A percentile compares a stretch with the other conserved stretches of the same genome.
Conservation (phyloP, 2,329 filamentous ascomycete species). For the Orbilia brochopaga region DNA sequence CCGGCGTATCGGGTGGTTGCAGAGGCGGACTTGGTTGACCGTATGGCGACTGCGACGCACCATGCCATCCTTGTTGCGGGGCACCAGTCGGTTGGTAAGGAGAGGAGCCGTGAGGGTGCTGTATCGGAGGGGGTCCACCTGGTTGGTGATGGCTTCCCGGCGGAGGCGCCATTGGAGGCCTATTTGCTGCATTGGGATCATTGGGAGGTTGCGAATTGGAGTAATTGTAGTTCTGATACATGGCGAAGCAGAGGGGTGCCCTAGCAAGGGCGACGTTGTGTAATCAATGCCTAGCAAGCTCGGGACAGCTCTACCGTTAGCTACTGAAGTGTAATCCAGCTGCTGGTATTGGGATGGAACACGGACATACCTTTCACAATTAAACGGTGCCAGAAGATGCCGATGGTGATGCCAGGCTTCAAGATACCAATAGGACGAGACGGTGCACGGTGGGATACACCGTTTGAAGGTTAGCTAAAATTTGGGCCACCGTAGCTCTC, state of each 20-base stretch:
- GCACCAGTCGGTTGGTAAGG: constrained; percentile 50
- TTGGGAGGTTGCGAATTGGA: constrained; percentile 40
- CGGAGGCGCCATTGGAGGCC: constrained; percentile 58
- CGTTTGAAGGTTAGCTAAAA: constrained; percentile 45
- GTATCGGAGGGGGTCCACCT: constrained; percentile 45
- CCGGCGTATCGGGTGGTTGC: constrained; percentile 54
- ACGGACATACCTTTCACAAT: constrained; percentile 11
- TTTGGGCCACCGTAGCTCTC: constrained; percentile 51
- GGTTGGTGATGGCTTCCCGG: constrained; percentile 57
- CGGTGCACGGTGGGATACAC: constrained; percentile 12
- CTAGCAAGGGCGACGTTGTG: constrained; percentile 38
- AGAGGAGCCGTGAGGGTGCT: constrained; percentile 31
- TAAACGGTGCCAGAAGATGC: constrained; percentile 20
- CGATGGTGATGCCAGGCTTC: constrained; percentile 27
- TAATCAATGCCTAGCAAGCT: constrained; percentile 23
- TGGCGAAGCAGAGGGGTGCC: constrained; percentile 30
- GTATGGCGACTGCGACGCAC: constrained; percentile 24
- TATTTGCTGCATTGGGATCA: constrained; percentile 52
- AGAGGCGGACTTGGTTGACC: constrained; percentile 55
- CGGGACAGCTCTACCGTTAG: constrained; percentile 16
- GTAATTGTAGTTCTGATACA: constrained; percentile 45
- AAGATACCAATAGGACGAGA: constrained; percentile 9
- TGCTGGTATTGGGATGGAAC: background rate
- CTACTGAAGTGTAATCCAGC: constrained; percentile 4
- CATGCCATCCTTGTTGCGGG: constrained; percentile 29